phyloP scores from a whole-genome alignment of 768 basidiomycete species.

The Pleurotus djamor region DNA sequence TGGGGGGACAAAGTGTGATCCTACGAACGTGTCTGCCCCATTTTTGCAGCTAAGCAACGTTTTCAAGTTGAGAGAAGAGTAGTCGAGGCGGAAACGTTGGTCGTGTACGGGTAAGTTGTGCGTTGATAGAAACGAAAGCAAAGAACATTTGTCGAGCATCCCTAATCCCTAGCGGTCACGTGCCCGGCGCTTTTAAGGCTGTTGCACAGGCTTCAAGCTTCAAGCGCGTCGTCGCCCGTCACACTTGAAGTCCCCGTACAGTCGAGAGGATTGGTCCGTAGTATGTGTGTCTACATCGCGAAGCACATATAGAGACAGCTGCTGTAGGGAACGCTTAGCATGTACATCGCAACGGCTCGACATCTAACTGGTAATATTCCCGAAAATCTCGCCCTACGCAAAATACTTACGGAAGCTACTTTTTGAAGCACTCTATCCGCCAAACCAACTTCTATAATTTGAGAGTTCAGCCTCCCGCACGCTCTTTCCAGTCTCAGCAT shows the following conservation, averaged over 20 bases:
- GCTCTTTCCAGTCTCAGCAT: too few species aligned
- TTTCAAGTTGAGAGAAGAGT: not conserved
- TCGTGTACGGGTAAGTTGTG: not conserved
- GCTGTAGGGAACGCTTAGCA: not conserved
- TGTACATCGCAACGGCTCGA: not conserved
- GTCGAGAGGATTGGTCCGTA: too few species aligned
- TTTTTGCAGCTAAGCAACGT: constrained; percentile 25
- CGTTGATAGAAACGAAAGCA: not conserved
- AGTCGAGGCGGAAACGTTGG: not conserved
- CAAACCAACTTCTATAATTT: too few species aligned
- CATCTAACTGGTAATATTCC: not conserved
- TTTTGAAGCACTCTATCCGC: too few species aligned
- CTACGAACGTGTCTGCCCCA: constrained; percentile 84
- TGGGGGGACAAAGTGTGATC: not conserved
- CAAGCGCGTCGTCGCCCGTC: too few species aligned
- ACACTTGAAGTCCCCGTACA: too few species aligned
- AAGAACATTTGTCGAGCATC: not conserved
- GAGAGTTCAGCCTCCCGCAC: too few species aligned
- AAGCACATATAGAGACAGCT: not conserved
- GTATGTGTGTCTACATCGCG: not conserved
- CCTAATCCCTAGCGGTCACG: not conserved
- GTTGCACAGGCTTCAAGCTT: not conserved
- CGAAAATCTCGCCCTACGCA: too few species aligned
- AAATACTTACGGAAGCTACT: too few species aligned
- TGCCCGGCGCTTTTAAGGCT: not conserved